A percentile compares a stretch with the other conserved stretches of the same genome.
Evolutionary conservation across 805 yeast genomes (phyloP).

Genomic region (Ogataea saltuana): DNA sequence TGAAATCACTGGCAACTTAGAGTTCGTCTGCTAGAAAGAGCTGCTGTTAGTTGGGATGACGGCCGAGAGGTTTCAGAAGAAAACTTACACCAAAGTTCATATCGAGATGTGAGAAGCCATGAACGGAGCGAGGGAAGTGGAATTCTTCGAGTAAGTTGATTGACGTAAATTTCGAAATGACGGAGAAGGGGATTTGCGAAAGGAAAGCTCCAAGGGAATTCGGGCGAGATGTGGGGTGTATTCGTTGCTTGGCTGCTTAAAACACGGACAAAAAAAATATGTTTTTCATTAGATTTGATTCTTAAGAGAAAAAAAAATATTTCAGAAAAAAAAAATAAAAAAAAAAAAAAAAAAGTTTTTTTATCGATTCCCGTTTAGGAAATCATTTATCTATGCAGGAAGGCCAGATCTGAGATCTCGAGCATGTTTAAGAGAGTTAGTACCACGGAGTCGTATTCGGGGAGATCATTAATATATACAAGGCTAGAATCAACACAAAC

Average conservation of each 20-base stretch:
- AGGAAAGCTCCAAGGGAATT: too few relatives aligned
- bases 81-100: constrained; percentile 7
- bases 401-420: constrained; percentile 1
- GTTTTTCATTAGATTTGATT: too few relatives aligned
- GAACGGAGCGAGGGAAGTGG: background rate
- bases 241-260: too few relatives aligned
- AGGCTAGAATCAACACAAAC: constrained; percentile 40
- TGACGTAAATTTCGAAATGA: too few relatives aligned
- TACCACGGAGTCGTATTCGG: background rate
- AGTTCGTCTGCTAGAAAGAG: background rate
- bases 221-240: too few relatives aligned
- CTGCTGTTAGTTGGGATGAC: background rate
- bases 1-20: constrained; percentile 7
- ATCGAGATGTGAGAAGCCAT: constrained; percentile 1
- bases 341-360: background rate
- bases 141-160: too few relatives aligned
- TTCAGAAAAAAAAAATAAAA: background rate
- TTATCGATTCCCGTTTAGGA: constrained; percentile 4
- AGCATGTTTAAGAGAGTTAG: background rate
- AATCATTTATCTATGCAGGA: background rate
- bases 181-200: too few relatives aligned
- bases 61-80: background rate
- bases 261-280: too few relatives aligned
- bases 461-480: too few relatives aligned
- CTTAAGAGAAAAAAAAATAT: constrained; percentile 1